A percentile compares a stretch with the other conserved stretches of the same genome.
These are phyloP conservation scores for Fusarium avenaceum DNA, from an alignment of 2,329 filamentous ascomycete genomes.

Conservation along the genomic window DNA sequence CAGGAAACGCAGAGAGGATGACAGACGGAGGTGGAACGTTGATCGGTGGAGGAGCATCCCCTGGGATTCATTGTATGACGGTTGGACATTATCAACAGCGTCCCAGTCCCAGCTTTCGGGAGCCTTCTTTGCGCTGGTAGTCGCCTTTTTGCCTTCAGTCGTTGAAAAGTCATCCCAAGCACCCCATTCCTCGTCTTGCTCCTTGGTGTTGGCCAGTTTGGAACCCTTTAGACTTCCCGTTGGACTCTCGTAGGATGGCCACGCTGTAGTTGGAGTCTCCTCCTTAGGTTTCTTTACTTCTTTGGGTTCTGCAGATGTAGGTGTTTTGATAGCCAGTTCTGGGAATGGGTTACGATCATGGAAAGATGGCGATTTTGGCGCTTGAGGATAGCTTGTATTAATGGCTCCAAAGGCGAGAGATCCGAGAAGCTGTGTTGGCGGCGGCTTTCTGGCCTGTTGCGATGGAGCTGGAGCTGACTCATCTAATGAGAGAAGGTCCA, in stretches of 20 bases:
- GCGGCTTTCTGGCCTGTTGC: conserved; percentile 43
- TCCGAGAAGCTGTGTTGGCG: conserved; percentile 51
- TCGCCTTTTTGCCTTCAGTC: conserved; percentile 36
- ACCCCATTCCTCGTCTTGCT: conserved; percentile 63
- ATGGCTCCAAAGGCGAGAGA: conserved; percentile 50
- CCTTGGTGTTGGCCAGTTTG: conserved; percentile 26
- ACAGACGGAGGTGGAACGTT: conserved; percentile 92
- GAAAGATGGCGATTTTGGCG: conserved; percentile 66
- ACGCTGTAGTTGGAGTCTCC: conserved; percentile 60
- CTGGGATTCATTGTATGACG: conserved; percentile 35
- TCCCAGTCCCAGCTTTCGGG: conserved; percentile 66
- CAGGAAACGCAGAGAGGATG: conserved; percentile 81
- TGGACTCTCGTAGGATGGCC: conserved; percentile 57
- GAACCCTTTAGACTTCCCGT: conserved; percentile 39
- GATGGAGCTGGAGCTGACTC: conserved; percentile 46
- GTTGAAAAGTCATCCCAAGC: conserved; percentile 63
- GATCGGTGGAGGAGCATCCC: conserved; percentile 73
- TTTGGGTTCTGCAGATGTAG: conserved; percentile 52
- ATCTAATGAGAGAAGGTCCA: conserved; percentile 60
- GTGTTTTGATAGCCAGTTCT: conserved; percentile 62
- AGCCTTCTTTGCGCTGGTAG: conserved; percentile 29
- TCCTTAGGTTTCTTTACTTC: conserved; percentile 54
- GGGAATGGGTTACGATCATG: conserved; percentile 67
- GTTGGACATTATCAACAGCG: conserved; percentile 53
- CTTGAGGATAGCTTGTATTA: conserved; percentile 57